phyloP scores from a whole-genome alignment of 768 basidiomycete genomes.

The Leccinum subtestaceum region DNA sequence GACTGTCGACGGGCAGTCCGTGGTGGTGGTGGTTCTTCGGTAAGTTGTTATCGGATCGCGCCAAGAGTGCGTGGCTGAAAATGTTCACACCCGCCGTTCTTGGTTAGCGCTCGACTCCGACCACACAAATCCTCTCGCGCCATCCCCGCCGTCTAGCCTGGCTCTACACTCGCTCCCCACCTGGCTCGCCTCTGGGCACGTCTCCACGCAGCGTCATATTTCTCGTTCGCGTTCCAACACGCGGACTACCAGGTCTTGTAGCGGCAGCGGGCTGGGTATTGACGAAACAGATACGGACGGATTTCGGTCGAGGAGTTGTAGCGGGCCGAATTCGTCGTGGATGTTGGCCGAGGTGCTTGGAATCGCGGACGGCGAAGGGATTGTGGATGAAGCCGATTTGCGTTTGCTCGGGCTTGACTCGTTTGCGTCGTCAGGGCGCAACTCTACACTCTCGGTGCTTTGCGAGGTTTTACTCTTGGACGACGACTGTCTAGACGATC shows the following conservation, averaged over 20 bases:
- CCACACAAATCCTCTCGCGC: no score
- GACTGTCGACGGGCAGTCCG: no score
- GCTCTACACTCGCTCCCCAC: no score
- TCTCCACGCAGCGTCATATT: no score
- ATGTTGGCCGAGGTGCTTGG: conserved; percentile 46
- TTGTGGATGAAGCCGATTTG: conserved; percentile 47
- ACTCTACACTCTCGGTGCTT: conserved; percentile 33
- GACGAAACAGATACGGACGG: conserved; percentile 10
- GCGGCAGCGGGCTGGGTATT: background rate
- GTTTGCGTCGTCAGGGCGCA: conserved; percentile 58
- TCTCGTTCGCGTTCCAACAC: conserved; percentile 9
- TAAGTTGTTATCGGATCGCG: no score
- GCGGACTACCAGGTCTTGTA: conserved; percentile 13
- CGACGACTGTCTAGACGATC: background rate
- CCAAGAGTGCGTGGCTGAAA: no score
- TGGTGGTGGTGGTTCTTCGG: no score
- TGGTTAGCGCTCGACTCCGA: no score
- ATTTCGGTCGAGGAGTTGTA: conserved; percentile 7
- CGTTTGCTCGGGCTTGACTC: conserved; percentile 60
- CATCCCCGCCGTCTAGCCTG: no score
- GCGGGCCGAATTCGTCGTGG: conserved; percentile 33
- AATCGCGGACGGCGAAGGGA: conserved; percentile 25
- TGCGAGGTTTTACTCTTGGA: background rate
- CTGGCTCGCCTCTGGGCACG: no score
- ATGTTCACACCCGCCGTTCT: no score